phyloP scores from a whole-genome alignment of 306 rosid genomes.

The Vachellia collinsii region DNA sequence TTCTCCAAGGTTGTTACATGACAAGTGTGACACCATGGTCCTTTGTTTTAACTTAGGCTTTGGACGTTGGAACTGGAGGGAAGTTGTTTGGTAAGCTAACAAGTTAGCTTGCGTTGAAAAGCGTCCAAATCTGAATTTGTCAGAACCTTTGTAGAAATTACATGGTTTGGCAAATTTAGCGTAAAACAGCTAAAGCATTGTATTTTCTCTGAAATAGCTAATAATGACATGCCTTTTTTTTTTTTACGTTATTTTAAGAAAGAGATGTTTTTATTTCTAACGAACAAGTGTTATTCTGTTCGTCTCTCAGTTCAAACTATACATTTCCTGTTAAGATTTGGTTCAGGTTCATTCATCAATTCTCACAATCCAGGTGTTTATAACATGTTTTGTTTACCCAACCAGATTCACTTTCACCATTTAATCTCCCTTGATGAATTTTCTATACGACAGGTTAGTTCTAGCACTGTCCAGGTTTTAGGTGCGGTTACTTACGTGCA shows the following conservation, averaged over 20 bases:
- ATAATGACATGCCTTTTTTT: not conserved
- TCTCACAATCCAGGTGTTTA: not conserved
- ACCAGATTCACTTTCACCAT: not conserved
- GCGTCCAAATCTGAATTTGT: not conserved
- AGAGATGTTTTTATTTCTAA: not conserved
- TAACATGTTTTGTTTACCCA: not conserved
- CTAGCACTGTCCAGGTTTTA: not conserved
- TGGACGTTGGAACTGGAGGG: not conserved
- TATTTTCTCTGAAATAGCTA: not conserved
- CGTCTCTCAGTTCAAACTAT: not conserved
- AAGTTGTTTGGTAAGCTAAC: not conserved
- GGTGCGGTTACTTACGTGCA: no score
- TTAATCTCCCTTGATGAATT: not conserved
- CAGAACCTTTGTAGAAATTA: not conserved
- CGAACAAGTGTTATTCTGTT: not conserved
- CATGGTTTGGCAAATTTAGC: not conserved
- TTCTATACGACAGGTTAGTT: not conserved
- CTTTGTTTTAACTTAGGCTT: not conserved
- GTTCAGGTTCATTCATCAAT: not conserved
- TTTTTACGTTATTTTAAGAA: not conserved
- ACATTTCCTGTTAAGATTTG: not conserved
- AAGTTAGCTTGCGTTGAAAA: not conserved
- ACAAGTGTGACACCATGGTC: slow-evolving; percentile 4
- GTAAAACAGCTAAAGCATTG: not conserved
- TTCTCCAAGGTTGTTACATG: not conserved